Conservation (phyloP, 805 yeast genomes). For the Teunomyces kruisii region DNA sequence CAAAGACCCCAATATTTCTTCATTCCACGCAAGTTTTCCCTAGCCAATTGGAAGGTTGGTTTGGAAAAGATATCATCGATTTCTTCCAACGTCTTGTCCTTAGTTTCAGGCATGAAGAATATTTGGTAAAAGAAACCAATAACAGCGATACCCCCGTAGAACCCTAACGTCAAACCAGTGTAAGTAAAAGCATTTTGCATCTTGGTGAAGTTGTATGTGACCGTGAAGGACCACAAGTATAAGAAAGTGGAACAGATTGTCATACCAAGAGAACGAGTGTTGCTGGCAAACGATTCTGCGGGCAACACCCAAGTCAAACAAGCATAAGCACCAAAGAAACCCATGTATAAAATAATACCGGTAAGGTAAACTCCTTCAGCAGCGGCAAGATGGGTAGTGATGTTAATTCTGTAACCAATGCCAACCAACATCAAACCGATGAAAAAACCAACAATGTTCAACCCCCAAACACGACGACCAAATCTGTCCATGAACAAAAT, state of each 20-base stretch:
- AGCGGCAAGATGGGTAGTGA: constrained; percentile 39
- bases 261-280: constrained; percentile 65
- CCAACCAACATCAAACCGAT: constrained; percentile 62
- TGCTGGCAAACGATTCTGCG: constrained; percentile 59
- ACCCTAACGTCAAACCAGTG: constrained; percentile 63
- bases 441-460: constrained; percentile 56
- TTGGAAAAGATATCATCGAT: constrained; percentile 61
- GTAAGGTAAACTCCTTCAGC: constrained; percentile 62
- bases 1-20: constrained; percentile 17
- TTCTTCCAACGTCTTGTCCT: constrained; percentile 70
- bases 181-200: constrained; percentile 59
- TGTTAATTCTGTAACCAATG: constrained; percentile 48
- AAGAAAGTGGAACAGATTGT: constrained; percentile 55
- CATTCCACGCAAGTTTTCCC: constrained; percentile 32
- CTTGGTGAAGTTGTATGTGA: constrained; percentile 59
- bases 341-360: constrained; percentile 63
- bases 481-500: constrained; percentile 56
- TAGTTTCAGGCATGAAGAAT: constrained; percentile 69
- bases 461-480: constrained; percentile 62
- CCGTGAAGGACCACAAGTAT: constrained; percentile 62
- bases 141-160: constrained; percentile 67
- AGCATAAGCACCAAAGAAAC: constrained; percentile 65
- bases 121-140: constrained; percentile 53
- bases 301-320: constrained; percentile 70
- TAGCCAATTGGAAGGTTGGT: constrained; percentile 42